phyloP scores from a whole-genome alignment of 768 basidiomycete genomes.

The Podaxis sp. region DNA sequence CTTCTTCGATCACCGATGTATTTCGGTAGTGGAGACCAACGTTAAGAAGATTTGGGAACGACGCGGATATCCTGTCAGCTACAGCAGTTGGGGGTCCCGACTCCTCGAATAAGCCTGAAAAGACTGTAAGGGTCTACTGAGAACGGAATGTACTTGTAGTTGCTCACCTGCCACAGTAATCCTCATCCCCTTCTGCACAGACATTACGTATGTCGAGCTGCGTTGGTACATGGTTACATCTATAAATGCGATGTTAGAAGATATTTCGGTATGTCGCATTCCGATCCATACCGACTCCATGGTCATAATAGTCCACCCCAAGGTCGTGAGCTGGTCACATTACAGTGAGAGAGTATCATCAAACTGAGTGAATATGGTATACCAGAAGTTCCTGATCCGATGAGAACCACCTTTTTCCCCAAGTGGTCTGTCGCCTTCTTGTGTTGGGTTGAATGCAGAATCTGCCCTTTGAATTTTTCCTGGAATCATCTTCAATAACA shows the following conservation, averaged over 20 bases:
- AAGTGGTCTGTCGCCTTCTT: constrained; percentile 45
- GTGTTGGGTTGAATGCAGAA: constrained; percentile 53
- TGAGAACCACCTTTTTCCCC: constrained; percentile 67
- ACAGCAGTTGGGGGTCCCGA: not conserved
- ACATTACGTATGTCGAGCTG: constrained; percentile 53
- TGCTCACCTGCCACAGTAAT: constrained; percentile 1
- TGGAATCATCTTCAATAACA: constrained; percentile 1
- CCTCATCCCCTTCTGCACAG: constrained; percentile 35
- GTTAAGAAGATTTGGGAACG: constrained; percentile 35
- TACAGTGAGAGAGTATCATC: not conserved
- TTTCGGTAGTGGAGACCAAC: constrained; percentile 14
- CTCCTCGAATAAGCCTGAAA: not conserved
- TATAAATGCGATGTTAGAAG: constrained; percentile 15
- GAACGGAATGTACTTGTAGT: not conserved
- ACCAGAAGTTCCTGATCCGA: constrained; percentile 69
- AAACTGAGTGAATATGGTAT: not conserved
- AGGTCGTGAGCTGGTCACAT: constrained; percentile 37
- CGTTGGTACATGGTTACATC: constrained; percentile 51
- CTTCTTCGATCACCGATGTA: constrained; percentile 25
- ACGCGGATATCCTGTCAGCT: constrained; percentile 22
- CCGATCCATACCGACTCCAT: constrained; percentile 30
- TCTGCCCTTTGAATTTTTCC: constrained; percentile 46
- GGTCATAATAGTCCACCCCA: constrained; percentile 33
- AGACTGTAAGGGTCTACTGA: not conserved
- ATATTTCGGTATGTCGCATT: not conserved